Conservation (phyloP, 495 filamentous ascomycete genomes). For the Pseudotulostoma volvatum region DNA sequence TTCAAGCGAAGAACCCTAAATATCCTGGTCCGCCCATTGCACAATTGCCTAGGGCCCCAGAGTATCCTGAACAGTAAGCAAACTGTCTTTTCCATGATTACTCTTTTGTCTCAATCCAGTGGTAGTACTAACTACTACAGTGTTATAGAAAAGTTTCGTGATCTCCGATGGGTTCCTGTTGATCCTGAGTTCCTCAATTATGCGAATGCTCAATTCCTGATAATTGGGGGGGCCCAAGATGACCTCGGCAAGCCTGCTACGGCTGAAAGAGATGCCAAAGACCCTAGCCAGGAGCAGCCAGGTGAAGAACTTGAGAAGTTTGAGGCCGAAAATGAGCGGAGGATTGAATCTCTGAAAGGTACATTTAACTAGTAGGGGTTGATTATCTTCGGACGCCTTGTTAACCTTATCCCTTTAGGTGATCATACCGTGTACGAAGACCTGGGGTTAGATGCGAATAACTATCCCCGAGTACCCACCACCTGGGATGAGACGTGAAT, state of each 20-base stretch:
- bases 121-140: slow-evolving; percentile 12
- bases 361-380: neutral
- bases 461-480: slow-evolving; percentile 32
- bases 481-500: slow-evolving; percentile 25
- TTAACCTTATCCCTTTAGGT: slow-evolving; percentile 11
- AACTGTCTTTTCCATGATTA: neutral
- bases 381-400: neutral
- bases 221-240: slow-evolving; percentile 59
- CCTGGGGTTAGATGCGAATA: slow-evolving; percentile 33
- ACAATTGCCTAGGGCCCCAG: slow-evolving; percentile 44
- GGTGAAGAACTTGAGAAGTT: slow-evolving; percentile 41
- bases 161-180: slow-evolving; percentile 56
- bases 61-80: slow-evolving; percentile 57
- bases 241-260: slow-evolving; percentile 42
- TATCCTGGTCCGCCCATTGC: slow-evolving; percentile 45
- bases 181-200: slow-evolving; percentile 65
- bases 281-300: slow-evolving; percentile 44
- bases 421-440: slow-evolving; percentile 38
- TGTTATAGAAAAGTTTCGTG: slow-evolving; percentile 56
- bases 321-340: slow-evolving; percentile 44
- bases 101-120: neutral
- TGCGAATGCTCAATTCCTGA: slow-evolving; percentile 60
- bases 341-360: slow-evolving; percentile 39
- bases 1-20: slow-evolving; percentile 69
- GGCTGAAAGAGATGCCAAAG: slow-evolving; percentile 40